A percentile compares a stretch with the other conserved stretches of the same genome.
These are phyloP conservation scores for Kazachstania sp. DNA, from an alignment of 1,139 yeast species.

Conservation along the genomic window DNA sequence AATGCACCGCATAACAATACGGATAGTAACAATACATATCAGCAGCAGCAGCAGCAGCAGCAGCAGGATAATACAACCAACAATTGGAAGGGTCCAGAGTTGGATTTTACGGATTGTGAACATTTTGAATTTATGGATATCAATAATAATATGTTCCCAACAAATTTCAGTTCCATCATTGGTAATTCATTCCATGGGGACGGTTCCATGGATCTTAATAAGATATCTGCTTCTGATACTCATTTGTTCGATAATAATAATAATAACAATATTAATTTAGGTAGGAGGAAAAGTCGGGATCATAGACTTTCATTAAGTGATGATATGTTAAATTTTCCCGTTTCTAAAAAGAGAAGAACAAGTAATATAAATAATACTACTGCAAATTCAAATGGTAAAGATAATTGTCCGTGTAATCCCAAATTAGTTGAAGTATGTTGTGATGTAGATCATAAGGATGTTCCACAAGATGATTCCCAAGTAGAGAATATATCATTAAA, in stretches of 20 bases:
- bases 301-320: neutral
- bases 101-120: constrained; percentile 29
- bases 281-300: neutral
- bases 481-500: neutral
- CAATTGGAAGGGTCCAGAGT: neutral
- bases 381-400: neutral
- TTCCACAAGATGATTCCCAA: neutral
- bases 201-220: neutral
- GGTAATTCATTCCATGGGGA: neutral
- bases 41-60: too few relatives aligned
- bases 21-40: too few relatives aligned
- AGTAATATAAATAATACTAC: neutral
- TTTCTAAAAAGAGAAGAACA: neutral
- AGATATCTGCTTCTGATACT: neutral
- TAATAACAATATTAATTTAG: neutral
- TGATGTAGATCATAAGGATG: constrained; percentile 26
- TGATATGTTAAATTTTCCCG: constrained; percentile 2
- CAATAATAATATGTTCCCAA: neutral
- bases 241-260: neutral
- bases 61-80: neutral
- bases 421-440: constrained; percentile 35
- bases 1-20: neutral
- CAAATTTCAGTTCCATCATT: neutral
- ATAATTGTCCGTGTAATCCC: constrained; percentile 28
- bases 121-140: constrained; percentile 35